Evolutionary conservation across 345 rosid species (phyloP), one percentile per base, ranked within the genome.

Genomic region (Excoecaria cochinchinensis): DNA sequence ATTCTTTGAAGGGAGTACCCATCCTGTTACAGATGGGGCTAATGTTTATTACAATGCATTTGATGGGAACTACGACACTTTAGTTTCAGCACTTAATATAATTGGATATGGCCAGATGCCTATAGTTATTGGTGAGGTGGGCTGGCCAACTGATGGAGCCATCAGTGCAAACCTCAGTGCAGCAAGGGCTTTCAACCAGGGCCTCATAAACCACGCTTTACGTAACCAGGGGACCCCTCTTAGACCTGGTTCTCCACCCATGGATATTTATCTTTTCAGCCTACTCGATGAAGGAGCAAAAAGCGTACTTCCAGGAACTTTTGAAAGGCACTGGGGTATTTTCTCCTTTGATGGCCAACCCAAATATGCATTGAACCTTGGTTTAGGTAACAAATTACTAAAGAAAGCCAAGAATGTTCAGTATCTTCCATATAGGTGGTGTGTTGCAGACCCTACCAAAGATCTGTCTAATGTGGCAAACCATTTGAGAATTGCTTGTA

Each of bases 261-360:
- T 81, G 85, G 99, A 93, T 81, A 73, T 93, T 9, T 95, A 95
- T 83, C 90, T 95, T 57, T 95, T 95, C 76, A 84, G 97, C 76
- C 84, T 95, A 82, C 90, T 93, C 31, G 99, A 93, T 19, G 98
- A 95, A 87, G 98, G 90, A 19, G 97, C 97, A 36, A 95, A 95
- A 82, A 89, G 90, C 50, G 76, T 79, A 25, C 85, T 91, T 74
- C 97, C 99, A 0, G 99, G 99, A 39, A 90, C 77, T 86, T 95
- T 95, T 67, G 99, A 93, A 79, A 88, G 99, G 84, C 99, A 93
- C 46, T 93, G 98, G 99, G 98, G 99, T 7, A 90, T 91, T 73
- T 93, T 95, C 90, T 91, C 97, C 48, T 95, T 93, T 16, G 99
- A 95, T 75, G 99, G 98, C 59, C 99, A 93, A 82, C 95, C 98